A percentile compares a stretch with the other conserved stretches of the same genome.
phyloP scores from a whole-genome alignment of 495 filamentous ascomycete species.

The Annulohypoxylon stygium region DNA sequence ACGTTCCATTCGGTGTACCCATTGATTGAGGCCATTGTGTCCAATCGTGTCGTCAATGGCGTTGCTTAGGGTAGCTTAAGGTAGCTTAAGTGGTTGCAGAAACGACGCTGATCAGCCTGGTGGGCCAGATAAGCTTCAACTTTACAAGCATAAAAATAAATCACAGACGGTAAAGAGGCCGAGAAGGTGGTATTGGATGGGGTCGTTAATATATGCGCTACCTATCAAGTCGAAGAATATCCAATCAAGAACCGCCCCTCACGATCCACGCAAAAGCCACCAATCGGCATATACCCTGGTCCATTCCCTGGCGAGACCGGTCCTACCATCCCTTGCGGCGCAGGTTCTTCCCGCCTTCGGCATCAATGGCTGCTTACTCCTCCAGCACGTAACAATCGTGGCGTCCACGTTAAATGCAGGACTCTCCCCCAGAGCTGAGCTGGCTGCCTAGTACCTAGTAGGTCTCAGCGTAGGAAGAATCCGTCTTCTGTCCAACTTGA shows the following conservation, averaged over 20 bases:
- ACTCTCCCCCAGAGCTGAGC: neutral
- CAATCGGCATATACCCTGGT: neutral
- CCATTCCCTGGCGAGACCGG: neutral
- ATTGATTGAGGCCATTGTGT: neutral
- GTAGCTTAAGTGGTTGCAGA: neutral
- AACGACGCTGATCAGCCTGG: neutral
- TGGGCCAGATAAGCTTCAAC: neutral
- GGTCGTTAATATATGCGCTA: conserved; percentile 1
- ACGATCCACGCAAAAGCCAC: neutral
- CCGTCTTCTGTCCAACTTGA: conserved; percentile 20
- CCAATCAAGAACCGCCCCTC: neutral
- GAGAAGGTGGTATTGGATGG: neutral
- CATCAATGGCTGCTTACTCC: neutral
- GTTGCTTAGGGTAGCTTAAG: neutral
- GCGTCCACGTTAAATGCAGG: neutral
- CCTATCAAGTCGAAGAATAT: neutral
- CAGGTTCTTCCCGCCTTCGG: neutral
- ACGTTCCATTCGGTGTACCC: neutral
- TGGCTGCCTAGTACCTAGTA: neutral
- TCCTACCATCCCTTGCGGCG: neutral
- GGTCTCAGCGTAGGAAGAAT: conserved; percentile 23
- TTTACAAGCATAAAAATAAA: neutral
- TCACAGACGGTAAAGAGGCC: neutral
- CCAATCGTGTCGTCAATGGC: neutral
- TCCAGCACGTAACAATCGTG: neutral